Percentiles rank a stretch among this genome's conserved stretches.
These are phyloP conservation scores for Zasmidium angulare DNA, from an alignment of 2,329 filamentous ascomycete genomes.

Conservation along the genomic window DNA sequence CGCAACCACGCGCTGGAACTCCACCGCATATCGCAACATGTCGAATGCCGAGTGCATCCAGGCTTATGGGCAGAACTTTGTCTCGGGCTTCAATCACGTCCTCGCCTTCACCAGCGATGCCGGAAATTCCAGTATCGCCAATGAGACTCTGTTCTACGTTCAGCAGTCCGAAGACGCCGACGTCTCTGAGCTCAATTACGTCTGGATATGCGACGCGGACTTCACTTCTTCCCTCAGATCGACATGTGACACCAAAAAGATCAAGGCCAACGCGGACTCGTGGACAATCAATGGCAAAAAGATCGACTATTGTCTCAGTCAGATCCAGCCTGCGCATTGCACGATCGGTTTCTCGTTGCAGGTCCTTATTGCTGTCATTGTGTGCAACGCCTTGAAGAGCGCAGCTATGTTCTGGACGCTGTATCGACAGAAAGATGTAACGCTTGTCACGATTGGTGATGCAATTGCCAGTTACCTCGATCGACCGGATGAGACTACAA, in stretches of 20 bases:
- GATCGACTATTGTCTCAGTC: conserved; percentile 21
- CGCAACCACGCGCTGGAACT: not conserved
- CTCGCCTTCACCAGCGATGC: conserved; percentile 13
- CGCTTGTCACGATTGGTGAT: conserved; percentile 24
- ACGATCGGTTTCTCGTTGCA: conserved; percentile 16
- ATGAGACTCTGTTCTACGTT: conserved; percentile 14
- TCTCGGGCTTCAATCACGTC: conserved; percentile 13
- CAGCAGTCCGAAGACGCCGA: not conserved
- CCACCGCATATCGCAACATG: conserved; percentile 7
- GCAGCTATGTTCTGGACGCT: conserved; percentile 17
- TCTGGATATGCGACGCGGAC: conserved; percentile 2
- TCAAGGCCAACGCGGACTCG: conserved; percentile 6
- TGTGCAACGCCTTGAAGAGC: conserved; percentile 14
- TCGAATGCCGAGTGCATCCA: conserved; percentile 14
- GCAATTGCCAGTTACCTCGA: conserved; percentile 23
- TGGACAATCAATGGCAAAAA: conserved; percentile 13
- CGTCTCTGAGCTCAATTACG: not conserved
- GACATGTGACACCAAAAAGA: not conserved
- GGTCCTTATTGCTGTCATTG: conserved; percentile 16
- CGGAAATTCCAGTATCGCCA: conserved; percentile 2
- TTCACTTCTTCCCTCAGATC: not conserved
- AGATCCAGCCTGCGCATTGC: conserved; percentile 8
- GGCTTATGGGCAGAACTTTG: conserved; percentile 14
- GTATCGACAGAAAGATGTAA: conserved; percentile 8
- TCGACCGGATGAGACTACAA: conserved; percentile 15